A percentile compares a stretch with the other conserved stretches of the same genome.
phyloP scores from a whole-genome alignment of 1,284 basidiomycete genomes.

The Cryptococcus sp. region DNA sequence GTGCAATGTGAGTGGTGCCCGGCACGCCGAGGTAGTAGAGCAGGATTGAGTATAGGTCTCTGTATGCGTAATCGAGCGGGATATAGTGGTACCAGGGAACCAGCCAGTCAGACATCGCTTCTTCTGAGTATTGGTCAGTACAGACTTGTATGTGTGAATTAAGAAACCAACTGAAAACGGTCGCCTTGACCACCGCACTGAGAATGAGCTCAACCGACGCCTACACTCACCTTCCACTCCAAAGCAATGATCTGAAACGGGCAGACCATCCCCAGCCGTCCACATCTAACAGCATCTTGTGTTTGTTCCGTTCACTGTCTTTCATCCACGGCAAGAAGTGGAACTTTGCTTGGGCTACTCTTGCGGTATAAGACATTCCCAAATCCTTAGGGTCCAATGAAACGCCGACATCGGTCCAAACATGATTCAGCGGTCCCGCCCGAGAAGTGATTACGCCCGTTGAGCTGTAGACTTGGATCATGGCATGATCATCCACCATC shows the following conservation, averaged over 20 bases:
- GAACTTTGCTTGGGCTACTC: background rate
- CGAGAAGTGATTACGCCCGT: background rate
- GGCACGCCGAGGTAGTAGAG: constrained; percentile 5
- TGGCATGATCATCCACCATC: background rate
- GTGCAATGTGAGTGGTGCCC: background rate
- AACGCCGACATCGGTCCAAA: constrained; percentile 1
- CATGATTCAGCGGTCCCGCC: background rate
- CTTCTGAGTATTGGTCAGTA: background rate
- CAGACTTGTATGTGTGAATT: background rate
- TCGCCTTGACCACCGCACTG: constrained; percentile 7
- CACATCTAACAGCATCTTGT: constrained; percentile 7
- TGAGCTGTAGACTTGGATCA: background rate
- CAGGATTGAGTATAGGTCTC: constrained; percentile 6
- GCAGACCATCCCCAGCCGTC: constrained; percentile 12
- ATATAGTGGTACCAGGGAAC: constrained; percentile 10
- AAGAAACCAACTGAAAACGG: constrained; percentile 1
- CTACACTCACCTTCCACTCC: background rate
- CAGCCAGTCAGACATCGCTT: constrained; percentile 5
- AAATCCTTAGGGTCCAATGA: background rate
- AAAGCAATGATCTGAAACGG: background rate
- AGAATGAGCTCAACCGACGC: too few relatives aligned
- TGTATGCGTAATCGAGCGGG: constrained; percentile 5
- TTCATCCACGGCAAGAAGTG: background rate
- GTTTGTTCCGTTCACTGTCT: background rate
- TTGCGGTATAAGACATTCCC: background rate